Base-by-base conservation (phyloP, 192 early-diverging fungal species). In the Podila minutissima region DNA sequence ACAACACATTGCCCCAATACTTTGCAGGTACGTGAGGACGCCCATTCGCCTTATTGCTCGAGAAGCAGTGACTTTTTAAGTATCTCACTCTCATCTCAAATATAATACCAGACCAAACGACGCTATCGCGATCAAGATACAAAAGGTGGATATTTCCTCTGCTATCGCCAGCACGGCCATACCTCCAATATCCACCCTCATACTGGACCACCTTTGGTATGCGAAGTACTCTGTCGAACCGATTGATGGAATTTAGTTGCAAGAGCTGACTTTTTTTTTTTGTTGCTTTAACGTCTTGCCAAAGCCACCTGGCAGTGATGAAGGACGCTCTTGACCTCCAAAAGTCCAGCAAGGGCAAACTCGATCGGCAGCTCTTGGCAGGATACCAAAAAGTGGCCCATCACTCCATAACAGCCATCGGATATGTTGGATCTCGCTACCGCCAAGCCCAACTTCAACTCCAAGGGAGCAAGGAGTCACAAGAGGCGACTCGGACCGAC, bases 201-300 rank as follows among this genome's bases (percentile, higher is more conserved):
- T 81, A 9, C 35, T 81, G 37, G 71, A 73, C 26, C 62, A 81
- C 26, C 19, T 81, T 1, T 69, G 66, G 53, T 55, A 55, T 24
- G 53, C 24, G n/a, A 7, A 10, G 8, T 55, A 24, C 24, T 55
- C 11, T 55, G 6, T 24, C 24, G 20, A 11, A 2, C 5, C 53
- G 24, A 24, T 7, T 24, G 22, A n/a, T 26, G 22, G 7, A 22
- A 12, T 53, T 53, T 24, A 20, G 11, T 5, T 55, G 8, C 8
- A 55, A 26, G 24, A 12, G 9, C 53, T 55, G 24, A 55, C 20
- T 12, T 8, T 9, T 24, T 55, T 19, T 24, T n/a, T 55, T 51
- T n/a, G 15, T 20, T 11, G 9, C 22, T 10, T 8, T 22, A 26
- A 11, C 19, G 9, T 24, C 53, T 9, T 55, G 24, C 20, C 10